Evolutionary conservation across 208 protist genomes (phyloP).

Genomic region (Acanthamoeba triangularis): DNA sequence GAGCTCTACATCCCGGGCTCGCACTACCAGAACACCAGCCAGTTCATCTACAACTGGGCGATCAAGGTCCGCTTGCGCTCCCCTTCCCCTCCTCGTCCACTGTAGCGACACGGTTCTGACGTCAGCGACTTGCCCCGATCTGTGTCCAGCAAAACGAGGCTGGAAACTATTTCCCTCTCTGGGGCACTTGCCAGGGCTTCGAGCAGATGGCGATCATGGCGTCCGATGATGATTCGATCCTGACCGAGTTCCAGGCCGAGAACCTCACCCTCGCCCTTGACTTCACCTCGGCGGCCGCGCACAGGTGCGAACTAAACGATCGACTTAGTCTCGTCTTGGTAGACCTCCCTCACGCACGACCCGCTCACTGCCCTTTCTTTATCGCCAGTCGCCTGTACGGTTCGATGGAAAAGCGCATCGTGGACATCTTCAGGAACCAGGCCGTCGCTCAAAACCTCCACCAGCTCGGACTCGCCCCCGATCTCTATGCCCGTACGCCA

Average conservation of each 20-base stretch:
- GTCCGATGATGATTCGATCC: slow-evolving; percentile 60
- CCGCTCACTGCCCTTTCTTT: neutral
- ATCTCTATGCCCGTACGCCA: neutral
- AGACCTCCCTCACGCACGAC: too few relatives aligned
- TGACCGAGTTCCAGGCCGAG: neutral
- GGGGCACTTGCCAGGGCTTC: slow-evolving; percentile 81
- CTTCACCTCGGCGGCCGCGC: neutral
- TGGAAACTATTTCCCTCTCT: slow-evolving; percentile 35
- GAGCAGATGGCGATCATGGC: slow-evolving; percentile 79
- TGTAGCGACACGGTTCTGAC: neutral
- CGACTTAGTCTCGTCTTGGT: neutral
- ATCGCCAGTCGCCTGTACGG: slow-evolving; percentile 59
- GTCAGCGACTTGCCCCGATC: neutral
- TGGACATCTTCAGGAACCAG: neutral
- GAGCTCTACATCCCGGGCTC: slow-evolving; percentile 15
- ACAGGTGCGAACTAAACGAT: neutral
- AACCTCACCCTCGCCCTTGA: slow-evolving; percentile 40
- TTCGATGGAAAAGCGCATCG: neutral
- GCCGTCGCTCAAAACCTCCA: slow-evolving; percentile 88
- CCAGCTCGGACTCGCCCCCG: slow-evolving; percentile 76
- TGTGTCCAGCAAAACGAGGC: slow-evolving; percentile 24
- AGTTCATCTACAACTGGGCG: slow-evolving; percentile 62
- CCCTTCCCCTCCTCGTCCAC: neutral
- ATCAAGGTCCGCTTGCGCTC: neutral
- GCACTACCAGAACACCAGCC: neutral